Base-by-base conservation (phyloP, 805 yeast genomes). In the Candida dendrica region DNA sequence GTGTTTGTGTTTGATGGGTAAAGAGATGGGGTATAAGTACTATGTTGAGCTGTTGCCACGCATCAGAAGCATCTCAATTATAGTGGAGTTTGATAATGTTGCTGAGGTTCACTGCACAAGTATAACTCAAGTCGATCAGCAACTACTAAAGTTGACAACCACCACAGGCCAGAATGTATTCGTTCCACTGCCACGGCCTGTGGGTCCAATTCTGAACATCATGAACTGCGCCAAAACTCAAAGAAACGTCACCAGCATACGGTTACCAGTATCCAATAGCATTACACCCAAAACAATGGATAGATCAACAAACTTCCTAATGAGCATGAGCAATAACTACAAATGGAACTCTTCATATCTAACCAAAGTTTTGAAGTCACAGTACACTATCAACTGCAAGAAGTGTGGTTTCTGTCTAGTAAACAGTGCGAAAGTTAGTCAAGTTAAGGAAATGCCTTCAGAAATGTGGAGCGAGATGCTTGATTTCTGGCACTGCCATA, bases 401-500 rank as follows among this genome's bases (percentile, higher is more conserved):
- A 22, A 13, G 3, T 34, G 37, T 22, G 17, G 17, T 11, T n/a
- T 5, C 6, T n/a, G 13, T 18, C 6, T 34, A 3, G 11, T 19
- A 5, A 19, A 18, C 7, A 19, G 27, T 19, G 6, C 15, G 2
- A n/a, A 18, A 20, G 8, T 34, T 11, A 19, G 26, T 19, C 26
- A 34, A 19, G 14, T 34, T 6, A 34, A 34, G 16, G 85, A 85
- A 32, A 75, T 91, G 80, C 98, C 98, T 0, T 84, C 95, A 1
- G 97, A 89, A 55, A 68, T 77, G 38, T 91, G 98, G 98, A 78
- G 83, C 13, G 98, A 91, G 58, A 66, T 93, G 74, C 84, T 91
- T 95, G 98, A 91, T 44, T 84, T 84, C 49, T 91, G 98, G 98
- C 97, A 91, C 59, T 91, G 98, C 57, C 97, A 91, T 56, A 84